phyloP scores from a whole-genome alignment of 2,329 filamentous ascomycete species.

The Karstenula rhodostoma region DNA sequence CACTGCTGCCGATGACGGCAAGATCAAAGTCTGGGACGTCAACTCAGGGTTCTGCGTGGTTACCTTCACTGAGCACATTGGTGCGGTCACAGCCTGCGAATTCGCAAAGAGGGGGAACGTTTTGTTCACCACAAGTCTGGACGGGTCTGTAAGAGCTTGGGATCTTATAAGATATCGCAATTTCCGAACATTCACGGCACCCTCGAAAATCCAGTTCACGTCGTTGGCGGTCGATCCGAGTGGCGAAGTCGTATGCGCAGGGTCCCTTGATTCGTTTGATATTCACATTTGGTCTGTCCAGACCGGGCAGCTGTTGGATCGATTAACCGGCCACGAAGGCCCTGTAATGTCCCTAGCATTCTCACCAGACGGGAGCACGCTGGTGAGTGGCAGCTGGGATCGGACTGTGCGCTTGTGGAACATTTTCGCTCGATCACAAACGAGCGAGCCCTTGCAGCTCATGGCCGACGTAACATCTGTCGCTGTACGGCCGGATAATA shows the following conservation, averaged over 20 bases:
- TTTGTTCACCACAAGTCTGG: conserved; percentile 91
- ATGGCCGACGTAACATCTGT: conserved; percentile 90
- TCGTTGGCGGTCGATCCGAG: conserved; percentile 96
- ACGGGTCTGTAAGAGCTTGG: conserved; percentile 95
- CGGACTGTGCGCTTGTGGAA: conserved; percentile 95
- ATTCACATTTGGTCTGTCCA: conserved; percentile 99
- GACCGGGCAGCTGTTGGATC: conserved; percentile 92
- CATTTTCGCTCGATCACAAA: conserved; percentile 92
- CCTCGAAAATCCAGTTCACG: conserved; percentile 88
- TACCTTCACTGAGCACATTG: conserved; percentile 96
- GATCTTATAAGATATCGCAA: conserved; percentile 95
- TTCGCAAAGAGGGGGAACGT: conserved; percentile 96
- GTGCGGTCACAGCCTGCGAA: conserved; percentile 91
- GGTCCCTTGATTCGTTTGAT: conserved; percentile 94
- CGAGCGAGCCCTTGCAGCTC: conserved; percentile 90
- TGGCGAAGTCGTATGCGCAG: conserved; percentile 94
- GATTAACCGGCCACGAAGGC: conserved; percentile 89
- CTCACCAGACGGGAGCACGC: conserved; percentile 80
- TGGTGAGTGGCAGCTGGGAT: conserved; percentile 97
- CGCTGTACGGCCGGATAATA: conserved; percentile 86
- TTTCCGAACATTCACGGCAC: conserved; percentile 96
- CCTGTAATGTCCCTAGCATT: conserved; percentile 90
- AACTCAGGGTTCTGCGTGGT: conserved; percentile 97
- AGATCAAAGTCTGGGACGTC: conserved; percentile 98
- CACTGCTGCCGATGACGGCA: conserved; percentile 94